Percentiles rank a stretch among this genome's conserved stretches.
Evolutionary conservation across 2,329 filamentous ascomycete species (phyloP).

Genomic region (Beauveria scarabaeidicola): DNA sequence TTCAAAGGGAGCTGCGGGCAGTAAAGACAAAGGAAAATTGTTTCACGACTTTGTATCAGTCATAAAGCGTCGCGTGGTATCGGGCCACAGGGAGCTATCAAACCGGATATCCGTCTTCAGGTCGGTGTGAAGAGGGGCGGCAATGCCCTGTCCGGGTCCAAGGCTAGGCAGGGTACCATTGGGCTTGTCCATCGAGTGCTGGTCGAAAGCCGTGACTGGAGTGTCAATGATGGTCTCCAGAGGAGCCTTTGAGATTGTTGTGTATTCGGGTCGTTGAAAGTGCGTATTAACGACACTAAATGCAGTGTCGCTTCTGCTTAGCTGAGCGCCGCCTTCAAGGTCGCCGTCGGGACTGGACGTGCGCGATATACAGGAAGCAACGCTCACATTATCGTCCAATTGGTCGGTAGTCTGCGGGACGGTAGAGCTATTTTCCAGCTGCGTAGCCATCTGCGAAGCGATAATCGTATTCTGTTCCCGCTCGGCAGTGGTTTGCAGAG

Average conservation of each 20-base stretch:
- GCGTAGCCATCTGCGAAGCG: not conserved
- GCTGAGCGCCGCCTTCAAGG: constrained; percentile 7
- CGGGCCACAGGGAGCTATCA: constrained; percentile 4
- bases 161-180: not conserved
- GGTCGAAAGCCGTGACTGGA: not conserved
- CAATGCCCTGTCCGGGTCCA: not conserved
- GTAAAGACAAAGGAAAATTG: not conserved
- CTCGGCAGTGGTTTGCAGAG: not conserved
- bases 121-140: not conserved
- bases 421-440: not conserved
- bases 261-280: not conserved
- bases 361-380: constrained; percentile 4
- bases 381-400: not conserved
- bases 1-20: not conserved
- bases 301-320: constrained; percentile 8
- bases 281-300: constrained; percentile 1
- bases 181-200: not conserved
- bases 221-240: not conserved
- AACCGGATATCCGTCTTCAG: constrained; percentile 2
- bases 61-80: constrained; percentile 5
- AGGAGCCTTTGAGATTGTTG: not conserved
- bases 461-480: not conserved
- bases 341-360: constrained; percentile 8
- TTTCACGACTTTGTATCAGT: constrained; percentile 3
- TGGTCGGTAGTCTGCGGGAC: not conserved